Conservation (phyloP, 768 basidiomycete species). For the Pleurotus sapidus region DNA sequence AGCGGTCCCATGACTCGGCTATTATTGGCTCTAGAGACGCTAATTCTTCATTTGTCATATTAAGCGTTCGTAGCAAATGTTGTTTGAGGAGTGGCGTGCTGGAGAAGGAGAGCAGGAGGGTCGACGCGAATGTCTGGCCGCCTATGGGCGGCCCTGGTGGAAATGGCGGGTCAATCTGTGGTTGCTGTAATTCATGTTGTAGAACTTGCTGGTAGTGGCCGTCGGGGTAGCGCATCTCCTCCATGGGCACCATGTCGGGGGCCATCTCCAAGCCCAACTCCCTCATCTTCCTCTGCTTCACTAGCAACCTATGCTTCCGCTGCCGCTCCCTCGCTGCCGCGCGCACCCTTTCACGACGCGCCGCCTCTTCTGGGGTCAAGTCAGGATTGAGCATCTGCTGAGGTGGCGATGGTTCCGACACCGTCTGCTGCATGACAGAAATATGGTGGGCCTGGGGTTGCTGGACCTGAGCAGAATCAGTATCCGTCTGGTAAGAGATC, state of each 20-base stretch:
- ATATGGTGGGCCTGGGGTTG: slow-evolving; percentile 20
- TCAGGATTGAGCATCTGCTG: slow-evolving; percentile 18
- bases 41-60: slow-evolving; percentile 78
- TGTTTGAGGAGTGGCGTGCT: slow-evolving; percentile 73
- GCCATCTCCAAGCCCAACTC: slow-evolving; percentile 84
- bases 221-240: slow-evolving; percentile 61
- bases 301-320: slow-evolving; percentile 73
- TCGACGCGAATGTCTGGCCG: slow-evolving; percentile 80
- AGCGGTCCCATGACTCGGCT: slow-evolving; percentile 83
- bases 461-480: slow-evolving; percentile 21
- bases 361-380: slow-evolving; percentile 61
- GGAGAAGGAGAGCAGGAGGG: slow-evolving; percentile 72
- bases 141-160: slow-evolving; percentile 54
- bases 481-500: slow-evolving; percentile 34
- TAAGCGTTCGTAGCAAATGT: slow-evolving; percentile 67
- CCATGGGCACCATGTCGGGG: slow-evolving; percentile 65
- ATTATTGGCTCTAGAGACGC: slow-evolving; percentile 76
- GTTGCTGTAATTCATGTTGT: slow-evolving; percentile 38
- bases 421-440: slow-evolving; percentile 29
- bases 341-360: slow-evolving; percentile 68
- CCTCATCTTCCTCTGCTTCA: slow-evolving; percentile 79
- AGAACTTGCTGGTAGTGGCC: slow-evolving; percentile 43
- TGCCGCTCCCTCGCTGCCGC: slow-evolving; percentile 79
- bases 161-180: slow-evolving; percentile 55
- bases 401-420: slow-evolving; percentile 20